Conservation (phyloP, 1,139 yeast genomes). For the Candida sojae region DNA sequence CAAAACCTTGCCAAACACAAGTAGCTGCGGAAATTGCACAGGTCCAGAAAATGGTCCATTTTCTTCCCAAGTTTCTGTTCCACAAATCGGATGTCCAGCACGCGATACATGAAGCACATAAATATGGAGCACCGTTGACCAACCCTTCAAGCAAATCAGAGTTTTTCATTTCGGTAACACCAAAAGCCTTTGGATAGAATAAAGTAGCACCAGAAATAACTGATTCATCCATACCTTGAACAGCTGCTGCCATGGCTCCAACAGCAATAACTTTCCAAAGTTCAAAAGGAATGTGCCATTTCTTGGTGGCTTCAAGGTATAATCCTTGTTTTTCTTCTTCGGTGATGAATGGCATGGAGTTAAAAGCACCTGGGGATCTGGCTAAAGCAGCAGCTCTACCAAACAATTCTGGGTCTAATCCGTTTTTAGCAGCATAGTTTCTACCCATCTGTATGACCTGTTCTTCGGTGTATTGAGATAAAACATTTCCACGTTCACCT, state of each 20-base stretch:
- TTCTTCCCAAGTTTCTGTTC: slow-evolving; percentile 67
- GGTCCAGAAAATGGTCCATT: slow-evolving; percentile 71
- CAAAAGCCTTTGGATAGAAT: slow-evolving; percentile 61
- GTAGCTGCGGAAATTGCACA: slow-evolving; percentile 66
- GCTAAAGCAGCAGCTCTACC: slow-evolving; percentile 79
- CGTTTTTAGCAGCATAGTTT: slow-evolving; percentile 62
- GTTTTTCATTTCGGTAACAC: slow-evolving; percentile 46
- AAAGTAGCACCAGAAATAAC: slow-evolving; percentile 84
- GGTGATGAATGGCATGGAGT: slow-evolving; percentile 55
- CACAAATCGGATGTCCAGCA: slow-evolving; percentile 75
- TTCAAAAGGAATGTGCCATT: slow-evolving; percentile 64
- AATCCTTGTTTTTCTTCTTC: slow-evolving; percentile 63
- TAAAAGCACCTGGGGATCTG: slow-evolving; percentile 60
- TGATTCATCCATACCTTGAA: slow-evolving; percentile 92
- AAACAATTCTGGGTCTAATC: slow-evolving; percentile 65
- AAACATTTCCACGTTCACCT: slow-evolving; percentile 54
- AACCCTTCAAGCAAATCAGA: slow-evolving; percentile 73
- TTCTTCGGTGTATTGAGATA: slow-evolving; percentile 61
- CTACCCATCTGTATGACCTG: slow-evolving; percentile 75
- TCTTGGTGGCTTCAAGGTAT: slow-evolving; percentile 58
- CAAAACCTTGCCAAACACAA: slow-evolving; percentile 78
- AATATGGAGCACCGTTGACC: slow-evolving; percentile 79
- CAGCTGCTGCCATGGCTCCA: slow-evolving; percentile 87
- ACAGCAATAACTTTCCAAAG: slow-evolving; percentile 66
- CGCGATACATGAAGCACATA: slow-evolving; percentile 68